Conservation (phyloP, 169 alveolate species). For the Eimeria sp. region DNA sequence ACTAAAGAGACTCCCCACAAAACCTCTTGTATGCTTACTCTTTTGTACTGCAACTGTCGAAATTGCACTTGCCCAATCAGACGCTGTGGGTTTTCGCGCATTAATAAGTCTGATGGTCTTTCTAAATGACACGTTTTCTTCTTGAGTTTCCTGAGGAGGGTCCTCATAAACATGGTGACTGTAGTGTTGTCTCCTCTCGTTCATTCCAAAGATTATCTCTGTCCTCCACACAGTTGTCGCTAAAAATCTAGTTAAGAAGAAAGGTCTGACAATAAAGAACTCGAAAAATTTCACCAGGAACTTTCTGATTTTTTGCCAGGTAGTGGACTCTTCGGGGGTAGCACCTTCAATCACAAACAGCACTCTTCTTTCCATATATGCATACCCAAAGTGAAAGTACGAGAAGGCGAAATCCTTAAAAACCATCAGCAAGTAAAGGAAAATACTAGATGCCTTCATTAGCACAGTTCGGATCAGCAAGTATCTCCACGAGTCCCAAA, state of each 20-base stretch:
- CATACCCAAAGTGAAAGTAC: conserved; percentile 71
- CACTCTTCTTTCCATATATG: conserved; percentile 49
- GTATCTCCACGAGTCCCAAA: conserved; percentile 82
- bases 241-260: conserved; percentile 53
- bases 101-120: conserved; percentile 21
- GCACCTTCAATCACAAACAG: conserved; percentile 23
- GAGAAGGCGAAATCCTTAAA: conserved; percentile 77
- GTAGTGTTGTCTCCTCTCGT: conserved; percentile 53
- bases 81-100: conserved; percentile 60
- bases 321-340: conserved; percentile 36
- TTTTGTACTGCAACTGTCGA: conserved; percentile 59
- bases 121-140: conserved; percentile 9
- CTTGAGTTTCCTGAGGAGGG: not conserved
- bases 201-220: conserved; percentile 77
- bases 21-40: conserved; percentile 13
- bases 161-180: conserved; percentile 47
- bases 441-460: conserved; percentile 76
- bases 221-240: conserved; percentile 72
- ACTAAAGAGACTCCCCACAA: conserved; percentile 48
- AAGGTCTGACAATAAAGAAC: conserved; percentile 58
- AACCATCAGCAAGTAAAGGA: conserved; percentile 75
- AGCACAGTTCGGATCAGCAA: conserved; percentile 74
- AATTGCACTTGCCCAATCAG: conserved; percentile 57
- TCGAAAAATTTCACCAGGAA: conserved; percentile 35
- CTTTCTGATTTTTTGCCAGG: not conserved